These are phyloP conservation scores for Auriscalpium microsporum DNA, from an alignment of 768 basidiomycete genomes.

Conservation along the genomic window DNA sequence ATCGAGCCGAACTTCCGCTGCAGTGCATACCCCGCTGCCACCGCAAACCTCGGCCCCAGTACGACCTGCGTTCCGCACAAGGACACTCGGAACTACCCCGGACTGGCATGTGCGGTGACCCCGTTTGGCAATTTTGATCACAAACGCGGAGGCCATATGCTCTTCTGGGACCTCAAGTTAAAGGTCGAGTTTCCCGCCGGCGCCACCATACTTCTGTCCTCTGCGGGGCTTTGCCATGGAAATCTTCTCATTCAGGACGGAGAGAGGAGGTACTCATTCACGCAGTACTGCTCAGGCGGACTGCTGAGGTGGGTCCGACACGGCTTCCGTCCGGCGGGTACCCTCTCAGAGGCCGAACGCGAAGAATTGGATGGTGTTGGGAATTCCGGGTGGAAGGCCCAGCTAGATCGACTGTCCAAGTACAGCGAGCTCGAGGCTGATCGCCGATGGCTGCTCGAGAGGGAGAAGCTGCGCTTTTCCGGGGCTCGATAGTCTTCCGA, in stretches of 20 bases:
- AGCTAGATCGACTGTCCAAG: too few relatives aligned
- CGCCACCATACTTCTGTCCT: slow-evolving; percentile 11
- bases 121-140: slow-evolving; percentile 10
- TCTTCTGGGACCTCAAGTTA: slow-evolving; percentile 13
- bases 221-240: slow-evolving; percentile 12
- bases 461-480: too few relatives aligned
- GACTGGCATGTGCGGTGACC: slow-evolving; percentile 12
- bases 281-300: slow-evolving; percentile 3
- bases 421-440: too few relatives aligned
- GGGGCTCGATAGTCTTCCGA: too few relatives aligned
- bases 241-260: slow-evolving; percentile 10
- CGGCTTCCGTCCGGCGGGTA: not conserved
- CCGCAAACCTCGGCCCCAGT: slow-evolving; percentile 12
- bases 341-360: too few relatives aligned
- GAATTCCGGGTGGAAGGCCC: too few relatives aligned
- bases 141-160: slow-evolving; percentile 9
- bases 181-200: slow-evolving; percentile 16
- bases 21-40: slow-evolving; percentile 9
- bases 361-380: too few relatives aligned
- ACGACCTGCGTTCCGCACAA: slow-evolving; percentile 4
- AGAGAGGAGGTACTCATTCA: slow-evolving; percentile 2
- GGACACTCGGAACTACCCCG: slow-evolving; percentile 5
- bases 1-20: slow-evolving; percentile 2
- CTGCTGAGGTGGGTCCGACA: slow-evolving; percentile 1
- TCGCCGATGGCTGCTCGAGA: too few relatives aligned